Conservation (phyloP, 768 basidiomycete genomes). For the Sporobolomyces phaffii region DNA sequence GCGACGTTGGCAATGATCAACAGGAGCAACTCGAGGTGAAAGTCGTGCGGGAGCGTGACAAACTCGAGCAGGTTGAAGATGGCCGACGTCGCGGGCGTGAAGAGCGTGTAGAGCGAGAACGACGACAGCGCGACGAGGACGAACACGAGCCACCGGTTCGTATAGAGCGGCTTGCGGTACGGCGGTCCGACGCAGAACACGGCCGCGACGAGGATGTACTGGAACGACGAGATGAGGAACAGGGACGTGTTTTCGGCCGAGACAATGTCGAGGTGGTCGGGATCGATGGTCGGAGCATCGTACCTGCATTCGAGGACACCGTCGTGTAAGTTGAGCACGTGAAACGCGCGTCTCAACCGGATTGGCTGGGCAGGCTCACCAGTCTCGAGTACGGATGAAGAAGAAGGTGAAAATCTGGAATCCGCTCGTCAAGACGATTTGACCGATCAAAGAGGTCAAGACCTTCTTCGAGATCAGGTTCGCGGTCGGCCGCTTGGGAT, state of each 20-base stretch:
- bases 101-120: conserved; percentile 71
- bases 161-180: conserved; percentile 89
- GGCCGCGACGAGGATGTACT: conserved; percentile 92
- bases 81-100: conserved; percentile 58
- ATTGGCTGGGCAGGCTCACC: too few relatives aligned
- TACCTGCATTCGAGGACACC: too few relatives aligned
- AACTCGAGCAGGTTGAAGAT: conserved; percentile 65
- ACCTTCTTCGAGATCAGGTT: conserved; percentile 94
- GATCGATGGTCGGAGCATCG: conserved; percentile 59
- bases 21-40: conserved; percentile 62
- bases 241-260: conserved; percentile 89
- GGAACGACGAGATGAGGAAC: conserved; percentile 94
- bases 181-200: conserved; percentile 98
- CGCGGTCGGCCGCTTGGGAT: conserved; percentile 85
- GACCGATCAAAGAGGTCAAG: conserved; percentile 83
- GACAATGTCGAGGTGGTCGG: conserved; percentile 67
- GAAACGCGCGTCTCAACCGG: too few relatives aligned
- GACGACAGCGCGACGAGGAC: conserved; percentile 62
- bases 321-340: too few relatives aligned
- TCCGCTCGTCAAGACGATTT: conserved; percentile 75
- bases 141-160: conserved; percentile 76
- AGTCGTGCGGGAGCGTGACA: conserved; percentile 64
- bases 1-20: conserved; percentile 66
- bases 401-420: conserved; percentile 82
- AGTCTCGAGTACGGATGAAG: conserved; percentile 77